Base-by-base conservation (phyloP, 345 rosid species). In the Eucalyptus cladocalyx region DNA sequence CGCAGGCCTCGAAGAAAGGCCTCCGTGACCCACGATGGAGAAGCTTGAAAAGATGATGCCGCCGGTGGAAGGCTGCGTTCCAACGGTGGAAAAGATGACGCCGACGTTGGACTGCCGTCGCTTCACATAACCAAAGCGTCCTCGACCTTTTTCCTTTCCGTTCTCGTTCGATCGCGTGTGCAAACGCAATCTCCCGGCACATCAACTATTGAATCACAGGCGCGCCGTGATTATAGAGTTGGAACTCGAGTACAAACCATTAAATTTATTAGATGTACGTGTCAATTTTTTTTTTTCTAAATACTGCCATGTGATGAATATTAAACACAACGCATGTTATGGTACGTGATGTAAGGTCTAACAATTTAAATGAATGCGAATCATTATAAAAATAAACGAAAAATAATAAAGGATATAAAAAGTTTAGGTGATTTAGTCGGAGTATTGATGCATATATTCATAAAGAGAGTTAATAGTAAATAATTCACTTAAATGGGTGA, bases 341-440 rank as follows among this genome's bases (percentile, higher is more conserved):
- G 51, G 6, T 14, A 23, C 6, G 12, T 23, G 62, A 56, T 56
- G 11, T 56, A 56, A 23, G 62, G 1, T 24, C 5, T 56, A 2
- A 24, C 62, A 56, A 24, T 56, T 56, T 24, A 24, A 56, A 10
- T 24, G 1, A 56, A 56, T 24, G 13, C 4, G 0, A 56, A 56
- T 56, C 30, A 23, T 1, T 23, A 60, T 12, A 28, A 28, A 60
- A 28, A 60, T 28, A 60, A 28, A 28, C 1, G 1, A 60, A 3
- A 28, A 60, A 60, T 60, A 28, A 60, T 28, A 28, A 60, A 11
- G 0, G 16, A 56, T 12, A 28, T 12, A 3, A 60, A 28, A 60
- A 12, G 0, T 26, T 60, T 60, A 60, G 0, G 15, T 60, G 15
- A 28, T 26, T 60, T 26, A 28, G 4, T 60, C 2, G 0, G 32